Conservation (phyloP, 257 asterid species). For the Ballota nigra region DNA sequence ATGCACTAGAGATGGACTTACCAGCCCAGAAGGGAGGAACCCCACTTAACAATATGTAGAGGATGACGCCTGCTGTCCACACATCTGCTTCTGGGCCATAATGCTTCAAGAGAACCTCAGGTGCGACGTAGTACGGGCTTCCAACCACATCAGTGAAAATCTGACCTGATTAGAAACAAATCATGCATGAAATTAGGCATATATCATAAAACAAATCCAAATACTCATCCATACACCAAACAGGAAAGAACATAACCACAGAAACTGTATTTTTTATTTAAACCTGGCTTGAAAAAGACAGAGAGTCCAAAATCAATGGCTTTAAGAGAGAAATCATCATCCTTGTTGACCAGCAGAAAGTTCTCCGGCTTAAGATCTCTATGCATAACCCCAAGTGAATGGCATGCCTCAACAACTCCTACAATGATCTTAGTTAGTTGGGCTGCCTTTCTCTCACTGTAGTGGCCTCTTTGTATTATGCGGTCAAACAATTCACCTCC, state of each 20-base stretch:
- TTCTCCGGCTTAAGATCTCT: constrained; percentile 97
- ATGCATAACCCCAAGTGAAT: constrained; percentile 97
- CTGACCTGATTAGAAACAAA: constrained; percentile 58
- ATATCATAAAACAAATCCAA: neutral
- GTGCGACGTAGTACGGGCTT: constrained; percentile 97
- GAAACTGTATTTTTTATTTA: neutral
- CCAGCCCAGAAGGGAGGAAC: constrained; percentile 99
- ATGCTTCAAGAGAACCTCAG: constrained; percentile 90
- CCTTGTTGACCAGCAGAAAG: constrained; percentile 89
- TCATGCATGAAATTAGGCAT: constrained; percentile 12
- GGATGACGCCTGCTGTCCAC: constrained; percentile 98
- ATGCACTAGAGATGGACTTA: constrained; percentile 26
- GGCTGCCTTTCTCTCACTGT: constrained; percentile 94
- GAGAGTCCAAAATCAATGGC: constrained; percentile 99
- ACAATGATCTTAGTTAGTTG: constrained; percentile 84
- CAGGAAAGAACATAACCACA: constrained; percentile 3
- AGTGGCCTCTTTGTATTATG: constrained; percentile 92
- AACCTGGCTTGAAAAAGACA: constrained; percentile 94
- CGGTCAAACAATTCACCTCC: constrained; percentile 98
- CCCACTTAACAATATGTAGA: constrained; percentile 87
- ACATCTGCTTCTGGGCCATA: constrained; percentile 97
- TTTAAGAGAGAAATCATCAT: constrained; percentile 90
- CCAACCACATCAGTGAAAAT: constrained; percentile 92
- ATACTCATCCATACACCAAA: constrained; percentile 2
- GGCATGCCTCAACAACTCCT: constrained; percentile 98